Conservation (phyloP, 2,329 filamentous ascomycete species). For the Thielaviopsis ethacetica region DNA sequence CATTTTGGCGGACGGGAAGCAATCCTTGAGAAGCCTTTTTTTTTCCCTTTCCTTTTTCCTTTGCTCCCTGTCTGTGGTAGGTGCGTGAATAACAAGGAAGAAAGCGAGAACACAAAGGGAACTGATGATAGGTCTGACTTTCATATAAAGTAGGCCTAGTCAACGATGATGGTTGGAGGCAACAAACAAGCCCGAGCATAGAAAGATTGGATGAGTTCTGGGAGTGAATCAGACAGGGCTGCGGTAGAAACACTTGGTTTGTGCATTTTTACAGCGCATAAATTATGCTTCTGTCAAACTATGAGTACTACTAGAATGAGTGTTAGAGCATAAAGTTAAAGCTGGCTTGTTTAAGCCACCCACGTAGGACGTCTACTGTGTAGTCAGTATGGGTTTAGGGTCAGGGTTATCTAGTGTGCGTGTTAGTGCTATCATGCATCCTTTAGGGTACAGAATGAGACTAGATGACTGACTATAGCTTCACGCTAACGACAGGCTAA, state of each 20-base stretch:
- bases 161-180: not conserved
- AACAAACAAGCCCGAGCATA: not conserved
- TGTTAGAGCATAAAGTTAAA: no score
- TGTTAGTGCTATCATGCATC: not conserved
- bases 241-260: not conserved
- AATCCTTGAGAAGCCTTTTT: not conserved
- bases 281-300: not conserved
- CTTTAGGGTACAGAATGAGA: no score
- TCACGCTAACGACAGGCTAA: not conserved
- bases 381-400: not conserved
- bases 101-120: not conserved
- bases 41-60: not conserved
- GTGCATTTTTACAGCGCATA: not conserved
- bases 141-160: not conserved
- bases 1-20: not conserved
- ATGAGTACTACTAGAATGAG: no score
- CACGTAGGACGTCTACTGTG: not conserved
- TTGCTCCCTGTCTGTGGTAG: not conserved
- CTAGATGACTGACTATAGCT: not conserved
- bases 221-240: not conserved
- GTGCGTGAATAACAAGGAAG: not conserved
- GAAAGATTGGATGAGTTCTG: not conserved
- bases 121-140: not conserved
- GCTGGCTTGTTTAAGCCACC: no score
- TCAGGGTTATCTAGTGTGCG: not conserved